These are phyloP conservation scores for Globisporangium acanthophoron DNA, from an alignment of 352 stramenopile genomes.

Conservation along the genomic window DNA sequence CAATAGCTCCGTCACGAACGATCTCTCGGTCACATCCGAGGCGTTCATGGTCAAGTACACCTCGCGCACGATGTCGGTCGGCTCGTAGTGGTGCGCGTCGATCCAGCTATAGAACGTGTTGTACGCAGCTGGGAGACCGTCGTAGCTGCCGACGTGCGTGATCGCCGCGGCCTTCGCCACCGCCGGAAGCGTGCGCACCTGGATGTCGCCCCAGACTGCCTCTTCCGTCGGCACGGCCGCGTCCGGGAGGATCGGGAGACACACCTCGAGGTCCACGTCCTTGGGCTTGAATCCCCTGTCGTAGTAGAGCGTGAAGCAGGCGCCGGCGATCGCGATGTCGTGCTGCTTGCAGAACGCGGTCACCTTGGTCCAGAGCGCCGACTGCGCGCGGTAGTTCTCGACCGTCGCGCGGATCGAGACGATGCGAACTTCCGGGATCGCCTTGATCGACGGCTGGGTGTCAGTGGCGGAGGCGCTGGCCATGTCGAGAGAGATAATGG, in stretches of 20 bases:
- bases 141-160: constrained; percentile 28
- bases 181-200: constrained; percentile 15
- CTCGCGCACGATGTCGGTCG: constrained; percentile 27
- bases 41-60: constrained; percentile 35
- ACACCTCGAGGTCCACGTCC: constrained; percentile 52
- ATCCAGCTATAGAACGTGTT: constrained; percentile 34
- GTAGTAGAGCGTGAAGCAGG: constrained; percentile 42
- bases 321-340: constrained; percentile 11
- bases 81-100: constrained; percentile 18
- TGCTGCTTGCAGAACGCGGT: constrained; percentile 20
- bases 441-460: constrained; percentile 18
- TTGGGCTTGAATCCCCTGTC: constrained; percentile 24
- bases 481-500: neutral
- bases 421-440: constrained; percentile 23
- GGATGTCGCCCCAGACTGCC: constrained; percentile 15
- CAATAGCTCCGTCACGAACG: constrained; percentile 27
- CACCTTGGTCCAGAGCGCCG: constrained; percentile 28
- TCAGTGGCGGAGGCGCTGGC: neutral
- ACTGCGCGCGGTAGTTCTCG: constrained; percentile 41
- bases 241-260: constrained; percentile 26
- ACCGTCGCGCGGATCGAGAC: constrained; percentile 30
- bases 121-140: constrained; percentile 23
- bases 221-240: constrained; percentile 9
- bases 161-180: constrained; percentile 24
- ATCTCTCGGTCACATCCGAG: constrained; percentile 13